phyloP scores from a whole-genome alignment of 208 protist genomes.

The Acanthamoeba triangularis region DNA sequence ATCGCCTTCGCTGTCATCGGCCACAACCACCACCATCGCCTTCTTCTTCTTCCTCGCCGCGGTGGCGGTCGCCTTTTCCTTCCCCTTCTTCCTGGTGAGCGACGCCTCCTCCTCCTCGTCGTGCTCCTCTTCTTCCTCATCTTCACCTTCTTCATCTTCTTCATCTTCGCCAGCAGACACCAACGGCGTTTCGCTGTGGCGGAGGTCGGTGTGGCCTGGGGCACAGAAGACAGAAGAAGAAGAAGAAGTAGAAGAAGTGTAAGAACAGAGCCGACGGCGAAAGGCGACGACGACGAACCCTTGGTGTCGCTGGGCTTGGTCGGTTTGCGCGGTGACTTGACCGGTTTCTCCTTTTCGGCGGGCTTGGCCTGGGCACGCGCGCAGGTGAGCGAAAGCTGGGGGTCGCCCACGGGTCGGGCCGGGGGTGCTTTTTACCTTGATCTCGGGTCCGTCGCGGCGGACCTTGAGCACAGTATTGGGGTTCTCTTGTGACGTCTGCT shows the following conservation, averaged over 20 bases:
- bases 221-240: neutral
- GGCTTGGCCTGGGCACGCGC: neutral
- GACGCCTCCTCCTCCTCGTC: neutral
- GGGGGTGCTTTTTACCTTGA: neutral
- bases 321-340: neutral
- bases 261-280: too few relatives aligned
- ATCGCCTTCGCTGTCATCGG: neutral
- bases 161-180: neutral
- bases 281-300: neutral
- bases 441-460: neutral
- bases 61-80: neutral
- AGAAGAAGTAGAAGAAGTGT: too few relatives aligned
- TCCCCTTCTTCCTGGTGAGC: neutral
- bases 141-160: neutral
- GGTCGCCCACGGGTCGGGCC: too few relatives aligned
- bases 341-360: neutral
- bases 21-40: neutral
- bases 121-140: neutral
- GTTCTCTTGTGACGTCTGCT: neutral
- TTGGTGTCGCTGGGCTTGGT: neutral
- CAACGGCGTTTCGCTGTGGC: neutral
- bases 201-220: neutral
- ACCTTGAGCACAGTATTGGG: slow-evolving; percentile 30
- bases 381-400: neutral
- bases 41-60: neutral